Conservation (phyloP, 2,329 filamentous ascomycete species). For the Colletotrichum lindemuthianum region DNA sequence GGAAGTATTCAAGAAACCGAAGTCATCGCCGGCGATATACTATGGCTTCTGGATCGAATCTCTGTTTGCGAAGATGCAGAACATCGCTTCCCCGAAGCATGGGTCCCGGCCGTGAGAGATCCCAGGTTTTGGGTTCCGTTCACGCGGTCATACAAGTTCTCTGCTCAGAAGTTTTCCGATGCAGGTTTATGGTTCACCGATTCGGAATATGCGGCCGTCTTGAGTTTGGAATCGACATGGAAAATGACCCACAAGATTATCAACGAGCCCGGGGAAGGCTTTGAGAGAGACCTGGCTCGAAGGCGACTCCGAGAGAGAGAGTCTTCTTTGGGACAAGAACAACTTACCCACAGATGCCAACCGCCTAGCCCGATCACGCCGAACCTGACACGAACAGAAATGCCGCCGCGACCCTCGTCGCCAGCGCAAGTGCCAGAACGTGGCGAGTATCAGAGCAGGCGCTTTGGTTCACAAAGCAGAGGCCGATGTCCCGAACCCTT, state of each 20-base stretch:
- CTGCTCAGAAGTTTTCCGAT: conserved; percentile 31
- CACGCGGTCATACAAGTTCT: conserved; percentile 18
- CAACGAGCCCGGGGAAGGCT: too few species aligned
- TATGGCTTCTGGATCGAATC: conserved; percentile 49
- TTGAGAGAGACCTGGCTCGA: too few species aligned
- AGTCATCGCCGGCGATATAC: conserved; percentile 43
- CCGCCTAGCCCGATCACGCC: too few species aligned
- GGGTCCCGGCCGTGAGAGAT: conserved; percentile 32
- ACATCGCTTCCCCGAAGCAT: conserved; percentile 34
- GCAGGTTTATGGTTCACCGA: conserved; percentile 31
- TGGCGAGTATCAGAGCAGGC: too few species aligned
- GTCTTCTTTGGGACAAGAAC: background rate
- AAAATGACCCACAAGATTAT: too few species aligned
- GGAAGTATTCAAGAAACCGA: conserved; percentile 29
- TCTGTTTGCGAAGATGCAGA: conserved; percentile 35
- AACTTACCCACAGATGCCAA: too few species aligned
- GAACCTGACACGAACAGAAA: background rate
- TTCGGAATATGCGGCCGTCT: background rate
- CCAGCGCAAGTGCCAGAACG: background rate
- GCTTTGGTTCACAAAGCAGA: background rate
- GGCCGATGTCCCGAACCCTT: background rate
- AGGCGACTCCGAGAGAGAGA: background rate
- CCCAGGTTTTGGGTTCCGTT: conserved; percentile 40
- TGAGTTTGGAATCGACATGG: background rate
- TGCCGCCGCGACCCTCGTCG: background rate